phyloP scores from a whole-genome alignment of 495 filamentous ascomycete genomes.

The Penicillium subrubescens region DNA sequence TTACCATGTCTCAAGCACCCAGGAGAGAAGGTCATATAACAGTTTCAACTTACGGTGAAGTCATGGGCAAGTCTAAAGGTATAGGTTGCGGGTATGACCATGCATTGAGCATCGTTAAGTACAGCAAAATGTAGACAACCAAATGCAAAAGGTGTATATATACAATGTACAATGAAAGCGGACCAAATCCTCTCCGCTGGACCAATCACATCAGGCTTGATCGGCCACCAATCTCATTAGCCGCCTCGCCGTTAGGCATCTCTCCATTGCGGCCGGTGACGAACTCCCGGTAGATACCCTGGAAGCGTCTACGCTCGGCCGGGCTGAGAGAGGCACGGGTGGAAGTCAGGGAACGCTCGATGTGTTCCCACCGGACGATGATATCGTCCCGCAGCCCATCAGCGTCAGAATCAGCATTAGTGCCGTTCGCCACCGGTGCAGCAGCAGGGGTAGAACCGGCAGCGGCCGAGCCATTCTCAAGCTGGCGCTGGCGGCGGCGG shows the following conservation, averaged over 20 bases:
- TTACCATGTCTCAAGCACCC: no score
- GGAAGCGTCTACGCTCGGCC: constrained; percentile 71
- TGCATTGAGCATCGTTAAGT: constrained; percentile 5
- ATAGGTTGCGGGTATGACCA: not conserved
- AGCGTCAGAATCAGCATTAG: constrained; percentile 24
- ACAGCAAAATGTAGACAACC: constrained; percentile 6
- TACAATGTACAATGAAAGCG: constrained; percentile 16
- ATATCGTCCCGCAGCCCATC: constrained; percentile 64
- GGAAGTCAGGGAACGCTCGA: constrained; percentile 71
- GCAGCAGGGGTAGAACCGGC: constrained; percentile 15
- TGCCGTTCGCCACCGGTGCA: constrained; percentile 31
- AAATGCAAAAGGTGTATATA: constrained; percentile 14
- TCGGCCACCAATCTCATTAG: constrained; percentile 87
- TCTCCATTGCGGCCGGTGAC: constrained; percentile 88
- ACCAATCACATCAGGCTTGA: constrained; percentile 82
- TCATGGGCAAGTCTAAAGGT: not conserved
- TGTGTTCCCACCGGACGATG: constrained; percentile 83
- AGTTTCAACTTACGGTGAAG: not conserved
- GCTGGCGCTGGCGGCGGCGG: constrained; percentile 59
- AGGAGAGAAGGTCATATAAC: no score
- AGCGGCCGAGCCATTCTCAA: constrained; percentile 45
- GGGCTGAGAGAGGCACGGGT: constrained; percentile 82
- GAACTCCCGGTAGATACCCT: constrained; percentile 88
- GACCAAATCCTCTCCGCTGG: constrained; percentile 7
- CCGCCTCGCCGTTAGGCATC: constrained; percentile 87